These are phyloP conservation scores for Olyra latifolia DNA, from an alignment of 176 grass and related monocot species.

Conservation along the genomic window DNA sequence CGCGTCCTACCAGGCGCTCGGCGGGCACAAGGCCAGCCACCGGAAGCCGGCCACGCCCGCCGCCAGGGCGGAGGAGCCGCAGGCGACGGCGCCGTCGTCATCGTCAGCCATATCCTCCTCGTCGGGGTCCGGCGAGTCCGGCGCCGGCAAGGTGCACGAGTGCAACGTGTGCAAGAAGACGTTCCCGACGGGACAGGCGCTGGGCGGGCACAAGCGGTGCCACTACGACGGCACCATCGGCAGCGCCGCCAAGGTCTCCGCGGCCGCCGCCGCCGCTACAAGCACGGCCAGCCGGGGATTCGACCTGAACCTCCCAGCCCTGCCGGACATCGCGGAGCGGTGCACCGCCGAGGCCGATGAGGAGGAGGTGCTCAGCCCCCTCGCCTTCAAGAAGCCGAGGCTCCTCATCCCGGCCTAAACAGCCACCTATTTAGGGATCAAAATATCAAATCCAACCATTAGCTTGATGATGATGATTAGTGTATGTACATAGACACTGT, in stretches of 20 bases:
- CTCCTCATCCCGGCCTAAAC: slow-evolving; percentile 55
- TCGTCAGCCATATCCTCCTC: slow-evolving; percentile 32
- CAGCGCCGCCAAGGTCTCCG: slow-evolving; percentile 22
- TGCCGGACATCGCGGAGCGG: slow-evolving; percentile 41
- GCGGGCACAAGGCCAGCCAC: slow-evolving; percentile 92
- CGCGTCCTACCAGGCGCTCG: slow-evolving; percentile 81
- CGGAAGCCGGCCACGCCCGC: slow-evolving; percentile 28
- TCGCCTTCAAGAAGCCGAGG: slow-evolving; percentile 80
- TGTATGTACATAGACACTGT: not conserved
- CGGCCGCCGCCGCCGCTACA: not conserved
- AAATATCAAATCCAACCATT: not conserved
- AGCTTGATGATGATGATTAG: not conserved
- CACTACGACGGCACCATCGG: slow-evolving; percentile 85
- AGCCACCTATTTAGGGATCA: not conserved
- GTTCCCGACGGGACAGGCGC: slow-evolving; percentile 81
- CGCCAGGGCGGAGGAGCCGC: not conserved
- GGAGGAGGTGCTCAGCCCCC: slow-evolving; percentile 81
- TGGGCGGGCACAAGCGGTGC: slow-evolving; percentile 86
- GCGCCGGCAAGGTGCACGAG: slow-evolving; percentile 33
- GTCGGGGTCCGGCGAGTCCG: not conserved
- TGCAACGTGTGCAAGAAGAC: slow-evolving; percentile 77
- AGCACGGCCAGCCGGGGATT: slow-evolving; percentile 30
- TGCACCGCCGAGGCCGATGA: slow-evolving; percentile 36
- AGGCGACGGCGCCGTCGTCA: not conserved
- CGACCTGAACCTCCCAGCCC: slow-evolving; percentile 77